phyloP scores from a whole-genome alignment of 257 asterid genomes.

The Solanum chilense region DNA sequence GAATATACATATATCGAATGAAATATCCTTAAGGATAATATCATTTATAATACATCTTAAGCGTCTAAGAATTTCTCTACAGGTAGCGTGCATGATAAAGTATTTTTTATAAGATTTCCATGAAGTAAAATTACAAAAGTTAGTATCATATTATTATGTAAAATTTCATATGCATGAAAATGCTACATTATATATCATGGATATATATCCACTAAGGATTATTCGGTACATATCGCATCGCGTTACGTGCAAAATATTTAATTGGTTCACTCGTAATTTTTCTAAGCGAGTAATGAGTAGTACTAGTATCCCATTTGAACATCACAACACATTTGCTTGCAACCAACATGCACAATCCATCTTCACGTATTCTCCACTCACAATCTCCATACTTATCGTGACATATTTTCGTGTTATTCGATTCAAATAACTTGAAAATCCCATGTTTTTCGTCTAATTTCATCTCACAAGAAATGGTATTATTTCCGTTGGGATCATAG shows the following conservation, averaged over 20 bases:
- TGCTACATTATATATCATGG: not conserved
- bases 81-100: too few species aligned
- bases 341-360: not conserved
- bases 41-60: too few species aligned
- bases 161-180: not conserved
- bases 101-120: too few species aligned
- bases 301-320: not conserved
- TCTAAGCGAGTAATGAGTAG: not conserved
- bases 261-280: not conserved
- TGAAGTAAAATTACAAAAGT: too few species aligned
- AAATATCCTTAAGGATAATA: rapidly evolving
- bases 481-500: not conserved
- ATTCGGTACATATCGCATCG: not conserved
- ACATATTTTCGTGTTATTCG: not conserved
- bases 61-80: too few species aligned
- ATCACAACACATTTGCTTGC: not conserved
- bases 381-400: not conserved
- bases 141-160: not conserved
- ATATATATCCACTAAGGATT: not conserved
- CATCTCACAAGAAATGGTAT: not conserved
- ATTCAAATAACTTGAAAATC: not conserved
- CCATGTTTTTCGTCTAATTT: not conserved
- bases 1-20: too few species aligned
- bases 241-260: not conserved
- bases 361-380: not conserved